A percentile compares a stretch with the other conserved stretches of the same genome.
These are phyloP conservation scores for Isoetes taiwanensis DNA, from an alignment of 75 land plant species.

Conservation along the genomic window DNA sequence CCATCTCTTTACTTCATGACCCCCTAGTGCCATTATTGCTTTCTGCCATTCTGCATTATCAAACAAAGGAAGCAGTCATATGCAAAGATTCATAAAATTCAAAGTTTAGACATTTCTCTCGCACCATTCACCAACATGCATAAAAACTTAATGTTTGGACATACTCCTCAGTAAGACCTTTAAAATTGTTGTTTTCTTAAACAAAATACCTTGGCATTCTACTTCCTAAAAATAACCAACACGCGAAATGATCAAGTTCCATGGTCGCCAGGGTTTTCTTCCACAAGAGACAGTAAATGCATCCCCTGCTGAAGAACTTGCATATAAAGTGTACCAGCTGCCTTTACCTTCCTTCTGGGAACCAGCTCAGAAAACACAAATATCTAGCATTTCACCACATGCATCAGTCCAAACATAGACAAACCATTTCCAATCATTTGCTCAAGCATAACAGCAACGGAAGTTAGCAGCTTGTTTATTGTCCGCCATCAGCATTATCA, in stretches of 20 bases:
- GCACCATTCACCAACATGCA: no score
- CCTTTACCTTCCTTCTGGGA: slow-evolving; percentile 68
- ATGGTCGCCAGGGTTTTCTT: slow-evolving; percentile 35
- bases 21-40: slow-evolving; percentile 62
- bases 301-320: slow-evolving; percentile 88
- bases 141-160: no score
- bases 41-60: slow-evolving; percentile 97
- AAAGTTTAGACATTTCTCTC: no score
- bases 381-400: slow-evolving; percentile 82
- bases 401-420: slow-evolving; percentile 97
- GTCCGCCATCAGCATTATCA: slow-evolving; percentile 26
- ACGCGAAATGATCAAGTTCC: slow-evolving; percentile 67
- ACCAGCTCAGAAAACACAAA: slow-evolving; percentile 51
- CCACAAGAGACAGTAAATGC: slow-evolving; percentile 50
- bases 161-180: no score
- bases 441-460: slow-evolving; percentile 95
- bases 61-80: no score
- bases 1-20: slow-evolving; percentile 77
- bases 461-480: slow-evolving; percentile 43
- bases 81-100: no score
- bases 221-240: slow-evolving; percentile 82
- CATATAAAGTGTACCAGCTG: slow-evolving; percentile 50
- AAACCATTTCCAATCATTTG: slow-evolving; percentile 96
- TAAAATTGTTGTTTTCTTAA: no score
- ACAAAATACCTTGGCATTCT: slow-evolving; percentile 92